Percentiles rank a stretch among this genome's conserved stretches.
These are phyloP conservation scores for Cryptosporidium parvum DNA, from an alignment of 169 alveolate species.

Conservation along the genomic window DNA sequence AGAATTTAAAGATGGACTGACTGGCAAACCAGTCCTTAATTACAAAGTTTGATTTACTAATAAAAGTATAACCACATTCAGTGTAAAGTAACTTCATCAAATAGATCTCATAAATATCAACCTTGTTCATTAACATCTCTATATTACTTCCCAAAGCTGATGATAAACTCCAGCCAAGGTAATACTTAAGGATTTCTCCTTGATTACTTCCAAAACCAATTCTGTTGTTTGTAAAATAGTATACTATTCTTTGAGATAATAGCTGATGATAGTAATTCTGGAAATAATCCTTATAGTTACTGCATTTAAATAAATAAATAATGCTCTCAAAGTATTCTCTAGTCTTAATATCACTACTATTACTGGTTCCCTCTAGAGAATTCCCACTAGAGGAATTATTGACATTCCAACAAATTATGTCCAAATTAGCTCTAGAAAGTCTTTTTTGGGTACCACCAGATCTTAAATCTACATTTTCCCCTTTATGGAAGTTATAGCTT, in stretches of 20 bases:
- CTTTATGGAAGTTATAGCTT: neutral
- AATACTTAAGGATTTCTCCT: neutral
- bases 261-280: constrained; percentile 24
- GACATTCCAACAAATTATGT: constrained; percentile 22
- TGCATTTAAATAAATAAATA: constrained; percentile 31
- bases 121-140: constrained; percentile 21
- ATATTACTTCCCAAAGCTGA: neutral
- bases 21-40: constrained; percentile 46
- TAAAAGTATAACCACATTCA: constrained; percentile 65
- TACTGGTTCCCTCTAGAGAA: neutral
- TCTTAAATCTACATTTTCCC: neutral
- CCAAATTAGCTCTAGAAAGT: constrained; percentile 47
- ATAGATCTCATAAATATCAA: constrained; percentile 43
- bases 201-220: constrained; percentile 30
- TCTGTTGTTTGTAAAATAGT: constrained; percentile 4
- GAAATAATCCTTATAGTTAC: constrained; percentile 46
- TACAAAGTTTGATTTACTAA: constrained; percentile 40
- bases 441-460: neutral
- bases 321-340: constrained; percentile 21
- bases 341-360: neutral
- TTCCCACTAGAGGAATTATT: neutral
- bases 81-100: constrained; percentile 40
- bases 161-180: neutral
- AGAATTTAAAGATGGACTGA: constrained; percentile 47
- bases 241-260: constrained; percentile 23